Evolutionary conservation across 345 rosid genomes (phyloP), one percentile per base, ranked within the genome.

Genomic region (Trapa incisa): DNA sequence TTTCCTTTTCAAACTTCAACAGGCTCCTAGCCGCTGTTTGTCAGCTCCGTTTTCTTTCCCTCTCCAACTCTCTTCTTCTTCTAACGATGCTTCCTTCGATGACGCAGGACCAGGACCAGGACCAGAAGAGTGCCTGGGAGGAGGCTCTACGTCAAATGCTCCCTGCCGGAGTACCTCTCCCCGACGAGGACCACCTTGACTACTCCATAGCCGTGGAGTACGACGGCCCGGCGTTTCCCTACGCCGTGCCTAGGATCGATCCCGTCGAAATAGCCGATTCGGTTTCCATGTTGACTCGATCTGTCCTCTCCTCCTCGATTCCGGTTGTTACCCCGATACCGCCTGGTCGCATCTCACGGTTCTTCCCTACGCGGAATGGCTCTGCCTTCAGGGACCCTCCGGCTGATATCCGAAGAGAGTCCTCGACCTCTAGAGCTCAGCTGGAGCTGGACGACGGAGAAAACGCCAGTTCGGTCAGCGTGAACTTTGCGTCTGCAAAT

Each of bases 121-220:
- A 68, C 47, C 75, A 63, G 17, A 67, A 75, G 35, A 70, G 54
- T 41, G 65, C 75, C 0, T 79, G 81, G 83, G 75, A 73, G 70
- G 72, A 81, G 39, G 70, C 37, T 41, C 61, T 81, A 43, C 74
- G 78, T 22, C 71, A 45, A 63, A 78, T 80, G 86, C 65, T 78
- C 17, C 86, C 80, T 22, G 77, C 69, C 22, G 82, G 84, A 11
- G 80, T 81, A 2, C 81, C 83, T 0, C 66, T 79, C 37, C 80
- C 79, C 1, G 80, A 78, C 67, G 85, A 83, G 64, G 81, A 73
- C 29, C 77, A 77, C 39, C 83, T 82, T 65, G 86, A 86, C 74
- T 86, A 75, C 74, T 86, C 86, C 35, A 79, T 86, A 68, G 91
- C 88, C 1, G 65, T 86, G 6, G 84, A 77, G 53, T 86, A 86